phyloP scores from a whole-genome alignment of 805 yeast genomes.

The Teunomyces tritomae region DNA sequence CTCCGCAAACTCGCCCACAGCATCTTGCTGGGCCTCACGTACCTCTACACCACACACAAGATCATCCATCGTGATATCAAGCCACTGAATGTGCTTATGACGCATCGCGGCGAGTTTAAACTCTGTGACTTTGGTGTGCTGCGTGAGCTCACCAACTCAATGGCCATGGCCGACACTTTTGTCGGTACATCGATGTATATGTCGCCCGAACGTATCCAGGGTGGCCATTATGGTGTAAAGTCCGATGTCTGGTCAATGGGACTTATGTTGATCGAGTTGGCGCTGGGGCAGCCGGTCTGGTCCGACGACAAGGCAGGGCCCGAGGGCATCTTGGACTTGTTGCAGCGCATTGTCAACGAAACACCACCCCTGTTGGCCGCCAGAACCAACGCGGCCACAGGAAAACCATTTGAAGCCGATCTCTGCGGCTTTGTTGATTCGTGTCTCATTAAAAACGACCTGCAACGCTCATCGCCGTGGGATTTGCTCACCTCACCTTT shows the following conservation, averaged over 20 bases:
- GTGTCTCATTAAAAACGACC: conserved; percentile 71
- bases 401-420: conserved; percentile 36
- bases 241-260: conserved; percentile 98
- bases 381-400: conserved; percentile 28
- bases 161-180: conserved; percentile 86
- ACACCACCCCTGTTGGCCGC: conserved; percentile 68
- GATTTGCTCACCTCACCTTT: conserved; percentile 50
- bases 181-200: conserved; percentile 97
- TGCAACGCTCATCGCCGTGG: conserved; percentile 67
- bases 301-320: conserved; percentile 55
- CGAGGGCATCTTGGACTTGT: conserved; percentile 82
- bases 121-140: conserved; percentile 97
- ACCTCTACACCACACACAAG: conserved; percentile 77
- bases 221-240: conserved; percentile 88
- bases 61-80: conserved; percentile 95
- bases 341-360: conserved; percentile 93
- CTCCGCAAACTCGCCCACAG: conserved; percentile 72
- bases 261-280: conserved; percentile 81
- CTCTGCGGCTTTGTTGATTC: conserved; percentile 68
- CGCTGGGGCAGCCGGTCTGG: conserved; percentile 82
- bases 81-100: conserved; percentile 89
- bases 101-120: conserved; percentile 82
- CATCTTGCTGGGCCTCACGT: conserved; percentile 76
- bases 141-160: conserved; percentile 85
- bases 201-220: conserved; percentile 96